Evolutionary conservation across 345 rosid genomes (phyloP), one percentile per base, ranked within the genome.

Genomic region (Moricandia arvensis): DNA sequence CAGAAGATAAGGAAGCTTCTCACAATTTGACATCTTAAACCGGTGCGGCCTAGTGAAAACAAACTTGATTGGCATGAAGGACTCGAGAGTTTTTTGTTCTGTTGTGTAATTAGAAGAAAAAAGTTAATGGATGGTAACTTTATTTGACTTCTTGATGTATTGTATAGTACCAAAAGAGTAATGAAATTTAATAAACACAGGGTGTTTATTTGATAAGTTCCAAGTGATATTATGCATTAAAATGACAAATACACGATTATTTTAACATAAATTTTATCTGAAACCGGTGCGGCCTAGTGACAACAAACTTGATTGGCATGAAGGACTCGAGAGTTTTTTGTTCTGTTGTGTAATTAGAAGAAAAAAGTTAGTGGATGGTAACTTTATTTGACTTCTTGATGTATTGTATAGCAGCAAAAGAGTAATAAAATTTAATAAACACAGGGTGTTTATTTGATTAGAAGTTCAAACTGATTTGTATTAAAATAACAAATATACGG

Each of bases 1-100:
- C 41, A 57, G 61, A 77, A 71, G 72, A 58, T 77, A n/a, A 57
- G 11, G 80, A 69, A 63, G 58, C 69, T 62, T 35, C 60, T 27
- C 60, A 5, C 55, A 51, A 38, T 68, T 75, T 75, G 54, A 45
- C 45, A 11, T 57, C 63, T 45, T 3, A 1, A 29, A 4, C 31
- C 5, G 31, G 31, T 29, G 31, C 31, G 31, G 31, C 31, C 31
- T 29, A 29, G 31, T 29, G 31, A 29, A 1, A 29, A 29, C 31
- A 29, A 29, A 29, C 31, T 29, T 29, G 31, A 29, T 29, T 29
- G 1, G 31, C 31, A 29, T 29, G 31, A 29, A 29, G 4, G 31
- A 2, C 31, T 2, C 31, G 3, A 29, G 31, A 29, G 31, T 1
- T 29, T 29, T 29, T n/a, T n/a, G 43, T 66, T 38, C 31, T 18